Evolutionary conservation across 2,329 filamentous ascomycete genomes (phyloP).

Genomic region (Scedosporium dehoogii): DNA sequence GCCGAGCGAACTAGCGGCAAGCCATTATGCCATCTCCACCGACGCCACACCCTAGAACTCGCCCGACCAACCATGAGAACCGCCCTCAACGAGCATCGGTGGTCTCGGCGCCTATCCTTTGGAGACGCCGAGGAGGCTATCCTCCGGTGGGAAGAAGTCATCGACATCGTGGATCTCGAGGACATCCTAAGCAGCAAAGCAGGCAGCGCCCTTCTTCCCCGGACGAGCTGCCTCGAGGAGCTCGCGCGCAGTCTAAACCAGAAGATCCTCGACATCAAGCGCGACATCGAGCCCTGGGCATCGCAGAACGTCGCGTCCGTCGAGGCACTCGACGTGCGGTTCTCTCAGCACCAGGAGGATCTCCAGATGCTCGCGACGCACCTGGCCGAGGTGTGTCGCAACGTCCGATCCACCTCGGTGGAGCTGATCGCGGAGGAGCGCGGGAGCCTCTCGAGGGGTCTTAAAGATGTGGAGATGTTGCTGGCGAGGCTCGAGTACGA

Average conservation of each 20-base stretch:
- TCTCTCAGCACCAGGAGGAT: slow-evolving; percentile 53
- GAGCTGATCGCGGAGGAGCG: slow-evolving; percentile 63
- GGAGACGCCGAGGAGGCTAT: slow-evolving; percentile 67
- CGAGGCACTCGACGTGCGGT: slow-evolving; percentile 49
- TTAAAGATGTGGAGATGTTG: slow-evolving; percentile 71
- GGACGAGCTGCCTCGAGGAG: slow-evolving; percentile 17
- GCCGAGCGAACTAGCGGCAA: slow-evolving; percentile 34
- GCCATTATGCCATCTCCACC: slow-evolving; percentile 41
- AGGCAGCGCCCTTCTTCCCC: background rate
- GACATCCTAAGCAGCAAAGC: background rate
- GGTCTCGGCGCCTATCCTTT: slow-evolving; percentile 66
- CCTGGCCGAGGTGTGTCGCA: slow-evolving; percentile 59
- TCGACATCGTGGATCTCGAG: slow-evolving; percentile 25
- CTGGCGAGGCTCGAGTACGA: slow-evolving; percentile 88
- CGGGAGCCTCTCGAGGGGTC: slow-evolving; percentile 54
- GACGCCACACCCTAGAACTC: slow-evolving; percentile 49
- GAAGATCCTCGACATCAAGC: slow-evolving; percentile 40
- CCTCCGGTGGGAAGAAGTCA: slow-evolving; percentile 52
- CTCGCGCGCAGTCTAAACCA: slow-evolving; percentile 46
- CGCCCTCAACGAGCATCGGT: slow-evolving; percentile 46
- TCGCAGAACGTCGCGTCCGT: slow-evolving; percentile 45
- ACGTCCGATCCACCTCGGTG: slow-evolving; percentile 55
- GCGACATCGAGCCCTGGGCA: slow-evolving; percentile 51
- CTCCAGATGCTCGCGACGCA: slow-evolving; percentile 60
- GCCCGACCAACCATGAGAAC: slow-evolving; percentile 19